Percentiles rank a stretch among this genome's conserved stretches.
Conservation (phyloP, 2,329 filamentous ascomycete species). For the Capronia epimyces region DNA sequence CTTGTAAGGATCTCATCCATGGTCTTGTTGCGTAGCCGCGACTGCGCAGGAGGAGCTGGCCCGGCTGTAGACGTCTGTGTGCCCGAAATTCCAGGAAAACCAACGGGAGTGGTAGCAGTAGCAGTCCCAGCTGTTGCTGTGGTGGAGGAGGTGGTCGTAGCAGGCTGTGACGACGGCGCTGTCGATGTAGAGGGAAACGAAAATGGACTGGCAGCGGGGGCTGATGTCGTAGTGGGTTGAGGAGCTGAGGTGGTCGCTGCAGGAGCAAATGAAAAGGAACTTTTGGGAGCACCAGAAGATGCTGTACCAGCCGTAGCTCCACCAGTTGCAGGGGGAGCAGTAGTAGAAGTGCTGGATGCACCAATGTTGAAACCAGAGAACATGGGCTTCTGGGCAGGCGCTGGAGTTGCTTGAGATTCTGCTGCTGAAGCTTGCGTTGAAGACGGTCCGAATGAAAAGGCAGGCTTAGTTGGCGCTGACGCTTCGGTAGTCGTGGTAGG, state of each 20-base stretch:
- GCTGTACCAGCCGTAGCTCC: constrained; percentile 29
- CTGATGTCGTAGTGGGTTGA: constrained; percentile 32
- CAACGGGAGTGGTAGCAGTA: constrained; percentile 7
- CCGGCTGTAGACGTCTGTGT: constrained; percentile 72
- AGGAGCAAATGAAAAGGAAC: constrained; percentile 28
- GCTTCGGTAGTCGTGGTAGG: constrained; percentile 9
- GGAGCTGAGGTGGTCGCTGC: constrained; percentile 22
- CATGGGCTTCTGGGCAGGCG: constrained; percentile 24
- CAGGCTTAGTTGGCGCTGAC: constrained; percentile 10
- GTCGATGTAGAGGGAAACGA: constrained; percentile 13
- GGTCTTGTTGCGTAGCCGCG: constrained; percentile 92
- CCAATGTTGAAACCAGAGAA: constrained; percentile 27
- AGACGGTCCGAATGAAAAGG: constrained; percentile 11
- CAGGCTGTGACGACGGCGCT: constrained; percentile 11
- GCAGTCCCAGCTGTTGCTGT: not conserved
- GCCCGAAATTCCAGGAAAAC: constrained; percentile 11
- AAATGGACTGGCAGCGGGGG: constrained; percentile 26
- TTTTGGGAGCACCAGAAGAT: constrained; percentile 28
- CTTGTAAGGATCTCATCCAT: constrained; percentile 98
- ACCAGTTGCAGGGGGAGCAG: constrained; percentile 30
- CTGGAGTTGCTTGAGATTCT: constrained; percentile 14
- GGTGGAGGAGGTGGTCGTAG: not conserved
- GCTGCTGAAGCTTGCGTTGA: constrained; percentile 15
- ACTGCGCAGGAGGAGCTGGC: constrained; percentile 71
- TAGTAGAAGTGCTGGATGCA: constrained; percentile 28